These are phyloP conservation scores for Aspergillus kassunensis DNA, from an alignment of 495 filamentous ascomycete genomes.

Conservation along the genomic window DNA sequence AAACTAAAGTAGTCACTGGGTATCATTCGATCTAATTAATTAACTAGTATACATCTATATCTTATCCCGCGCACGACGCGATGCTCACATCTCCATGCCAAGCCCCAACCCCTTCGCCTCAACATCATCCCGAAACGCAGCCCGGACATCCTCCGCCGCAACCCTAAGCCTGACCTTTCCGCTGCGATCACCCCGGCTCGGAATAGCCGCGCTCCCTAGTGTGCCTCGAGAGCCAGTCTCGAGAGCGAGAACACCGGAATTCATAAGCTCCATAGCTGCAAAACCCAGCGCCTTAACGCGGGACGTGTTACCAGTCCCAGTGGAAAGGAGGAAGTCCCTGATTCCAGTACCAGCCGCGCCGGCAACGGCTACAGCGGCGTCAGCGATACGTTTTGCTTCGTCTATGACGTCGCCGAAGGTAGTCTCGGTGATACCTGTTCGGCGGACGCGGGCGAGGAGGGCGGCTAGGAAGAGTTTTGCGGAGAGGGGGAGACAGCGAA, in stretches of 20 bases:
- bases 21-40: constrained; percentile 23
- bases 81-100: constrained; percentile 34
- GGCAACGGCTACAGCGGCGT: constrained; percentile 45
- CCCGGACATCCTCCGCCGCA: constrained; percentile 82
- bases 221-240: constrained; percentile 51
- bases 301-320: constrained; percentile 39
- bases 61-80: constrained; percentile 1
- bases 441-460: constrained; percentile 68
- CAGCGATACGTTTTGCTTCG: constrained; percentile 75
- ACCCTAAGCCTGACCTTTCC: constrained; percentile 83
- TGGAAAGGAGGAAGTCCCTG: constrained; percentile 42
- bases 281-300: constrained; percentile 63
- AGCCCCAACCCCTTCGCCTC: constrained; percentile 73
- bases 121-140: constrained; percentile 82
- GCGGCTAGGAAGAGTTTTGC: constrained; percentile 83
- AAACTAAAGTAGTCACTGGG: constrained; percentile 14
- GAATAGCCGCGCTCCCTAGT: constrained; percentile 32
- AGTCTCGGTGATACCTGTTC: constrained; percentile 83
- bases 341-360: constrained; percentile 37
- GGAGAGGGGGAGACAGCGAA: constrained; percentile 74
- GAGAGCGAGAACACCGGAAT: constrained; percentile 79
- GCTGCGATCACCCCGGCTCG: constrained; percentile 70
- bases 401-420: constrained; percentile 87
- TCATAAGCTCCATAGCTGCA: constrained; percentile 77
- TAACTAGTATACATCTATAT: no score